Evolutionary conservation across 495 filamentous ascomycete genomes (phyloP).

Genomic region (Penicillium soppii): DNA sequence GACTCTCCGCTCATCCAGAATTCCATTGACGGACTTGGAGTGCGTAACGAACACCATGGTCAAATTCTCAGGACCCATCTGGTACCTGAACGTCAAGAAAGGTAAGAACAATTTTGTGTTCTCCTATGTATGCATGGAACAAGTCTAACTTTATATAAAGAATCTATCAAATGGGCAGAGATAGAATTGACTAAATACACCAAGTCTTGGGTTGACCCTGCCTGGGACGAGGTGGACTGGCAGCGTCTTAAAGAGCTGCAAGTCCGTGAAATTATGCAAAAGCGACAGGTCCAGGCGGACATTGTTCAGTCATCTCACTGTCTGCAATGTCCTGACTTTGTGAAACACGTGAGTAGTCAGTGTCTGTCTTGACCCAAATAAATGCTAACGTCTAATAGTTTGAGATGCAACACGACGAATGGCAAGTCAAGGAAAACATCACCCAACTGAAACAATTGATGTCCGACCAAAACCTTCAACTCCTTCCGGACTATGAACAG

Average conservation of each 20-base stretch:
- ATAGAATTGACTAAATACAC: conserved; percentile 63
- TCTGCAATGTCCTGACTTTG: conserved; percentile 68
- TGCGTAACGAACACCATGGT: conserved; percentile 74
- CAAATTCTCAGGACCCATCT: conserved; percentile 54
- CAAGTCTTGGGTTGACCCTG: conserved; percentile 64
- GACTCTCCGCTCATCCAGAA: conserved; percentile 57
- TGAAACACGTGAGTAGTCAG: conserved; percentile 70
- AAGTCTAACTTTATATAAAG: conserved; percentile 22
- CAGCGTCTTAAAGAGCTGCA: conserved; percentile 72
- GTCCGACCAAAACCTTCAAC: conserved; percentile 93
- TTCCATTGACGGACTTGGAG: conserved; percentile 73
- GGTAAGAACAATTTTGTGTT: conserved; percentile 22
- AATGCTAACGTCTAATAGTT: conserved; percentile 47
- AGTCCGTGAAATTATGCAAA: conserved; percentile 69
- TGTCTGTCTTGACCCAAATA: not conserved
- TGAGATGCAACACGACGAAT: conserved; percentile 91
- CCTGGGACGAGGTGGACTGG: conserved; percentile 89
- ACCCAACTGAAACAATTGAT: conserved; percentile 78
- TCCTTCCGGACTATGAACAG: conserved; percentile 98
- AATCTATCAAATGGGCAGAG: conserved; percentile 47
- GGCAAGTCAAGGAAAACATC: conserved; percentile 90
- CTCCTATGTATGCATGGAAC: not conserved
- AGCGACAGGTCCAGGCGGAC: conserved; percentile 59
- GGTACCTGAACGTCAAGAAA: conserved; percentile 47
- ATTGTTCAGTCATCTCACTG: conserved; percentile 58